phyloP scores from a whole-genome alignment of 164 flowering plant species.

The Hamamelis virginiana region DNA sequence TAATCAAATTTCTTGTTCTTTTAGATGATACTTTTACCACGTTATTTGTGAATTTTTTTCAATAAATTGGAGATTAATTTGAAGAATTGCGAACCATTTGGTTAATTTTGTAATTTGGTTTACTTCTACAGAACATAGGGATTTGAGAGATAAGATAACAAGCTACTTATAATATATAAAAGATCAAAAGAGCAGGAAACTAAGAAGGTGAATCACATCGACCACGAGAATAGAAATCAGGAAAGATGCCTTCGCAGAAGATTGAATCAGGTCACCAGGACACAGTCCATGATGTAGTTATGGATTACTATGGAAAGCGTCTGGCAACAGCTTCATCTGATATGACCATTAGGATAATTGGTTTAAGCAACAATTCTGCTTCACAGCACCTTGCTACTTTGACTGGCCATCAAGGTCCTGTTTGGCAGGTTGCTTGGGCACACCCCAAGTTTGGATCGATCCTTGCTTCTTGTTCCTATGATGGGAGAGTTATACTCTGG shows the following conservation, averaged over 20 bases:
- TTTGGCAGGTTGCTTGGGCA: slow-evolving; percentile 53
- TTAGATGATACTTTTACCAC: no score
- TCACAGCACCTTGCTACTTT: slow-evolving; percentile 40
- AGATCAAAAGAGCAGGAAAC: no score
- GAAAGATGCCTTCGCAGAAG: slow-evolving; percentile 38
- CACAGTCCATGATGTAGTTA: slow-evolving; percentile 39
- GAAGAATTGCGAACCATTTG: no score
- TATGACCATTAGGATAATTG: slow-evolving; percentile 36
- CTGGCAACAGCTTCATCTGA: slow-evolving; percentile 45
- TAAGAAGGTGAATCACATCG: no score
- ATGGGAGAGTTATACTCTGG: slow-evolving; percentile 46
- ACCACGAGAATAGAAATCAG: no score
- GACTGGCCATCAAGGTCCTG: slow-evolving; percentile 46
- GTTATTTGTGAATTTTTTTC: no score
- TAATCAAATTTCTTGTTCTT: no score
- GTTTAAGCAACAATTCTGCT: slow-evolving; percentile 22
- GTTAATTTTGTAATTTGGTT: no score
- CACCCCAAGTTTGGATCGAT: slow-evolving; percentile 44
- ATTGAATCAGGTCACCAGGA: slow-evolving; percentile 46
- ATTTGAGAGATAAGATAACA: no score
- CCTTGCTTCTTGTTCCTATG: slow-evolving; percentile 48
- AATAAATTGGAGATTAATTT: no score
- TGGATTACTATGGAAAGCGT: slow-evolving; percentile 49
- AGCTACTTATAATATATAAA: no score
- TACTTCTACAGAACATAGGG: no score